Evolutionary conservation across 306 rosid species (phyloP), one percentile per base, ranked within the genome.

Genomic region (Citrullus mucosospermus): DNA sequence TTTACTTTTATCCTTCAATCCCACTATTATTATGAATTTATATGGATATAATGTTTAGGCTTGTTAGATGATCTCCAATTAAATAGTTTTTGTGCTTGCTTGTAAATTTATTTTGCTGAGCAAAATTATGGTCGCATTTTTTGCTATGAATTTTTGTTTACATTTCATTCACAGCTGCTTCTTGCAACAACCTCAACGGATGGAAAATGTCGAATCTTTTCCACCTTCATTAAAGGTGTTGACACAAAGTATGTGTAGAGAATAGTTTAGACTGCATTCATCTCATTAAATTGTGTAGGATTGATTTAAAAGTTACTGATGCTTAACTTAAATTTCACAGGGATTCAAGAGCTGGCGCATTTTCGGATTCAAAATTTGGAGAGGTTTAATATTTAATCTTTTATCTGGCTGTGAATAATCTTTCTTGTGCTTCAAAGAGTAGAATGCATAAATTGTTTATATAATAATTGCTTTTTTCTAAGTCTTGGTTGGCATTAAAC

Each of bases 151-250:
- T 46, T 63, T 86, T 36, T n/a, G 68, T 34, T 18, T 57, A n/a
- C 67, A 76, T 78, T 77, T 38, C 67, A 6, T 73, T 53, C 80
- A 78, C 96, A 95, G 99, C 89, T 87, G 81, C 91, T 95, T 84
- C 93, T 95, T 78, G 99, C 99, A 15, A 85, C 99, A 18, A 87
- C 99, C 85, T 95, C 97, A 36, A 90, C 99, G 15, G 99, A 95
- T 84, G 99, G 98, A 78, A 92, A 95, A 84, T 95, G 99, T 83
- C 82, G 96, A 61, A 88, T 95, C 22, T 95, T 95, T 81, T 85
- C 93, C 88, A 92, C 99, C 82, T 89, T 90, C 80, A 92, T 95
- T 66, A 95, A 92, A 86, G 97, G 93, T 32, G 93, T 95, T 70
- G 99, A 92, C 80, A 81, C 93, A 77, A 95, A 91, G 98, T 91